A percentile compares a stretch with the other conserved stretches of the same genome.
Conservation (phyloP, 2,329 filamentous ascomycete species). For the Aspergillus ruber region DNA sequence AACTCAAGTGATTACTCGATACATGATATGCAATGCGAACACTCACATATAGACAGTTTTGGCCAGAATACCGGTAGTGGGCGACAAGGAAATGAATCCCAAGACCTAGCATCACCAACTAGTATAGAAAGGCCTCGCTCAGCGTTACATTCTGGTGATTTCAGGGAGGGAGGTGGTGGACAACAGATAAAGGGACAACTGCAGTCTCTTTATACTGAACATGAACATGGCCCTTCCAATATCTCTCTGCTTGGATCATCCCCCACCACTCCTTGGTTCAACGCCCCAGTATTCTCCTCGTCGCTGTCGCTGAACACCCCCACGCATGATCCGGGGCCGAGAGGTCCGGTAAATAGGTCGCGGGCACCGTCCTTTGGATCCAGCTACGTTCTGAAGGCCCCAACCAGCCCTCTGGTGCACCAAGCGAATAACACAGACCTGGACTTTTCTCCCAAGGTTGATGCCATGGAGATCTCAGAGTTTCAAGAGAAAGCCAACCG, state of each 20-base stretch:
- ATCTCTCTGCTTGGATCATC: conserved; percentile 38
- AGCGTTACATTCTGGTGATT: conserved; percentile 58
- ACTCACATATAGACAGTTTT: conserved; percentile 13
- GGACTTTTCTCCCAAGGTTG: conserved; percentile 53
- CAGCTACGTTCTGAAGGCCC: conserved; percentile 76
- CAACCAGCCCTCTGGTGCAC: conserved; percentile 87
- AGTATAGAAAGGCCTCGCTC: conserved; percentile 79
- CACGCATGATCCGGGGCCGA: conserved; percentile 11
- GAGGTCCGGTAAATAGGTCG: conserved; percentile 24
- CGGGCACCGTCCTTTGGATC: conserved; percentile 61
- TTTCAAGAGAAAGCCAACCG: conserved; percentile 48
- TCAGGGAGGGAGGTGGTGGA: conserved; percentile 41
- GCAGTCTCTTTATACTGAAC: conserved; percentile 10
- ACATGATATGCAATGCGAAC: conserved; percentile 21
- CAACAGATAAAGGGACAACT: conserved; percentile 20
- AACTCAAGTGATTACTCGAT: background rate
- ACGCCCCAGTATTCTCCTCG: conserved; percentile 19
- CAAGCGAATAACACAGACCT: conserved; percentile 78
- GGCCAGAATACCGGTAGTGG: conserved; percentile 11
- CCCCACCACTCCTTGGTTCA: conserved; percentile 53
- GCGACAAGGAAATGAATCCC: conserved; percentile 24
- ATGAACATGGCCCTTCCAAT: conserved; percentile 10
- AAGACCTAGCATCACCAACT: conserved; percentile 48
- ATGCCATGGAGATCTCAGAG: conserved; percentile 46
- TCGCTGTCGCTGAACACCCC: conserved; percentile 9